phyloP scores from a whole-genome alignment of 352 stramenopile species.

The Globisporangium splendens region DNA sequence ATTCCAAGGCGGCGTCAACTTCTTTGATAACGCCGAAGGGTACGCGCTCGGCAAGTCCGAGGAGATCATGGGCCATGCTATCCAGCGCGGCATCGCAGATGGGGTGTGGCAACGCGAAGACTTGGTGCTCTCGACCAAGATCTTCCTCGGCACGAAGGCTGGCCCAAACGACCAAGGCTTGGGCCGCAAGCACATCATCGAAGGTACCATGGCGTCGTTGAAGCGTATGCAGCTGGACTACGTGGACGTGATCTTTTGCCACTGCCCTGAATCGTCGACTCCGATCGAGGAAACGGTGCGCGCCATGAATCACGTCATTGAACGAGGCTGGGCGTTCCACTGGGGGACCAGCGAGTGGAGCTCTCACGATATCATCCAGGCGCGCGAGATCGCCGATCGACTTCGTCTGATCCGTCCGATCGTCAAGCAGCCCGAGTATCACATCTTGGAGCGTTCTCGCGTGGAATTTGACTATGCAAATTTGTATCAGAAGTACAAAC shows the following conservation, averaged over 20 bases:
- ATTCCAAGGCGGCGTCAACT: constrained; percentile 1
- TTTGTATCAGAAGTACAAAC: too few species aligned
- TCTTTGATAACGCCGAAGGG: constrained; percentile 1
- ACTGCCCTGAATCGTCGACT: neutral
- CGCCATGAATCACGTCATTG: too few species aligned
- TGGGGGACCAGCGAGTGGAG: too few species aligned
- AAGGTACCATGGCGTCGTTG: constrained; percentile 1
- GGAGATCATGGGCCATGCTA: neutral
- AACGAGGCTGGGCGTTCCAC: too few species aligned
- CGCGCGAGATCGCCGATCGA: too few species aligned
- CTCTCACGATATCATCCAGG: too few species aligned
- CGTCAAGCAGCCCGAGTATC: too few species aligned
- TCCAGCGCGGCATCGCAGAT: neutral
- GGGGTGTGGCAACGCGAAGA: neutral
- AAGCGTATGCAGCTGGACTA: constrained; percentile 1
- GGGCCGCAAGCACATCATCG: neutral
- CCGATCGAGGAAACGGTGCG: too few species aligned
- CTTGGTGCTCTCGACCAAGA: constrained; percentile 2
- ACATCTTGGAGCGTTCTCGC: too few species aligned
- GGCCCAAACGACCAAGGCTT: neutral
- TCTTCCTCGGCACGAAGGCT: constrained; percentile 2
- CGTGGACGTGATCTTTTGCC: constrained; percentile 1
- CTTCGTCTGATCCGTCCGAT: too few species aligned
- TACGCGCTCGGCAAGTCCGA: constrained; percentile 1
- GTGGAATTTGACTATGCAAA: too few species aligned